Base-by-base conservation (phyloP, 768 basidiomycete species). In the Podaxis sp. region DNA sequence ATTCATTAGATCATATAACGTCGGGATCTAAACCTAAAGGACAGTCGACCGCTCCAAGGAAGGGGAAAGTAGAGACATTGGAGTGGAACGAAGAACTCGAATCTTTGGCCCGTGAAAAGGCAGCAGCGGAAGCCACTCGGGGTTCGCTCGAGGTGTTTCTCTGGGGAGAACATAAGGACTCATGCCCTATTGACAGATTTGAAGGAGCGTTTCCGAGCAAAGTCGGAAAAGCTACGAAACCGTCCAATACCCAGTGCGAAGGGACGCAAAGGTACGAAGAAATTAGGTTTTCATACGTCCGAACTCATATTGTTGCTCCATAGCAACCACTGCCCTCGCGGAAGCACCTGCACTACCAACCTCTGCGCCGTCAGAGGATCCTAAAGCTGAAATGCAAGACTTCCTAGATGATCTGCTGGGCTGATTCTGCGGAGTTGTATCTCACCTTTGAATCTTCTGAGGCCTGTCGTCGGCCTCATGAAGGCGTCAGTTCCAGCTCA, bases 81-180 rank as follows among this genome's bases (percentile, higher is more conserved):
- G 81, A 82, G 56, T 93, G 91, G 91, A 84, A 89, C 62, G 74
- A 77, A 3, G 74, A 82, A 27, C 72, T 93, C 2, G 89, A 91
- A 35, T 77, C 81, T 37, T 74, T 93, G 77, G 81, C 73, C 36
- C 79, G 82, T 21, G 90, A 91, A 63, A 93, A 91, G 66, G 80
- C 81, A 1, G 79, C 82, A 4, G 90, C 90, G 0, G 90, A 92
- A 61, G 91, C 91, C 11, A 82, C 81, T 23, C 77, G 89, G 79
- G 91, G 91, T 90, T 56, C 47, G 76, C 64, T 48, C 48, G 9
- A 35, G 25, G 16, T 25, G 2, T 14, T 48, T 57, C 40, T 7
- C 27, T n/a, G 37, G n/a, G 35, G 14, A 27, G 38, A 5, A 21
- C 16, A 27, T 55, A 36, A 27, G 23, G 32, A 32, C 61, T 35